phyloP scores from a whole-genome alignment of 2,329 filamentous ascomycete species.

The Amylocarpus encephaloides region DNA sequence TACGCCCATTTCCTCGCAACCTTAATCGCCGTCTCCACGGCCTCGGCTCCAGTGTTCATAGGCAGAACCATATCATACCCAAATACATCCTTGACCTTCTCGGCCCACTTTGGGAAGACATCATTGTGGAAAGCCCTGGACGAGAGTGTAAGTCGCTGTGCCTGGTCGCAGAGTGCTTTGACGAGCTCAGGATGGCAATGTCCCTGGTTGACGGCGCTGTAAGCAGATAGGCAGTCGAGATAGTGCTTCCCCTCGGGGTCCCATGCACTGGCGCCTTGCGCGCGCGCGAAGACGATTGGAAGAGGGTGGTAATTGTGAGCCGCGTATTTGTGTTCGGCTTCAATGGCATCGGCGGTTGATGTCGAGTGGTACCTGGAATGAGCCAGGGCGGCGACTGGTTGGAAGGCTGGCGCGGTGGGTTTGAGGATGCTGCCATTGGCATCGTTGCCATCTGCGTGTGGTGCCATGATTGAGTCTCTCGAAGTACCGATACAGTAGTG shows the following conservation, averaged over 20 bases:
- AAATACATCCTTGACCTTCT: conserved; percentile 83
- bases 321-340: conserved; percentile 74
- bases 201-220: conserved; percentile 96
- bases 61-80: conserved; percentile 97
- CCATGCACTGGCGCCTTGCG: conserved; percentile 84
- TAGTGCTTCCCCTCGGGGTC: conserved; percentile 95
- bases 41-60: conserved; percentile 97
- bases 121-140: conserved; percentile 97
- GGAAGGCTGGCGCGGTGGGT: conserved; percentile 29
- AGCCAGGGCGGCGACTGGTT: conserved; percentile 23
- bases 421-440: conserved; percentile 33
- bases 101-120: conserved; percentile 91
- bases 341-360: conserved; percentile 74
- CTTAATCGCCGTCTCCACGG: conserved; percentile 93
- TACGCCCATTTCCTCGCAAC: conserved; percentile 97
- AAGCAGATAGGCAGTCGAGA: conserved; percentile 95
- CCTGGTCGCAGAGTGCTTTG: conserved; percentile 84
- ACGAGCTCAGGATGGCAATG: conserved; percentile 97
- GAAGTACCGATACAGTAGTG: not conserved
- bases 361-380: conserved; percentile 59
- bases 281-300: conserved; percentile 84
- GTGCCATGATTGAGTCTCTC: conserved; percentile 43
- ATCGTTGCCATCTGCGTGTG: conserved; percentile 45
- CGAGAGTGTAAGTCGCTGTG: conserved; percentile 80
- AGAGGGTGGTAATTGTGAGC: conserved; percentile 99